These are phyloP conservation scores for Penicillium sp. DNA, from an alignment of 2,329 filamentous ascomycete species.

Conservation along the genomic window DNA sequence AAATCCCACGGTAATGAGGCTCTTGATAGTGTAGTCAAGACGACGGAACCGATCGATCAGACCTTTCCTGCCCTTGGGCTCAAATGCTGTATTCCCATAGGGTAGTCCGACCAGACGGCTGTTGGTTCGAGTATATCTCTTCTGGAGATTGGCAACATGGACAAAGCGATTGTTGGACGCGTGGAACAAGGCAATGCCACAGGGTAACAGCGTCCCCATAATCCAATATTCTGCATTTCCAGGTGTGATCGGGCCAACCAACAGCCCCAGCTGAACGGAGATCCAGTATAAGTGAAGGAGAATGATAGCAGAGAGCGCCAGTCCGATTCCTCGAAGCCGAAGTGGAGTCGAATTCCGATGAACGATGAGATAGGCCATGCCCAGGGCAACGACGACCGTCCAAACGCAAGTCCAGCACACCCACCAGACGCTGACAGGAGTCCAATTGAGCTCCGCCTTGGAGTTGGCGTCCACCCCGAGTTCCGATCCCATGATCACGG, in stretches of 20 bases:
- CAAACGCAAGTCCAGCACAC: constrained; percentile 31
- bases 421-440: constrained; percentile 33
- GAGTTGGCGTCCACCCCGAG: constrained; percentile 28
- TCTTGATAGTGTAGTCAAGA: constrained; percentile 28
- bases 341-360: constrained; percentile 39
- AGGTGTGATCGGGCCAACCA: constrained; percentile 44
- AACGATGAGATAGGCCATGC: constrained; percentile 35
- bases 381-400: constrained; percentile 33
- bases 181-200: constrained; percentile 67
- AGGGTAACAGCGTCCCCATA: constrained; percentile 66
- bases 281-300: constrained; percentile 44
- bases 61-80: constrained; percentile 11
- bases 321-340: constrained; percentile 42
- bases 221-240: constrained; percentile 65
- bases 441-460: constrained; percentile 22
- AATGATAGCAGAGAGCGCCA: constrained; percentile 39
- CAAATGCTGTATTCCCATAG: constrained; percentile 1
- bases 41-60: constrained; percentile 25
- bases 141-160: constrained; percentile 59
- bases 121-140: constrained; percentile 40
- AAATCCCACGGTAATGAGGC: constrained; percentile 48
- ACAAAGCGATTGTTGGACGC: constrained; percentile 65
- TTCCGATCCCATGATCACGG: constrained; percentile 34
- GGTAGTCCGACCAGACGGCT: constrained; percentile 6
- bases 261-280: constrained; percentile 37